Conservation (phyloP, 148 eudicot genomes). For the Cornus controversa region DNA sequence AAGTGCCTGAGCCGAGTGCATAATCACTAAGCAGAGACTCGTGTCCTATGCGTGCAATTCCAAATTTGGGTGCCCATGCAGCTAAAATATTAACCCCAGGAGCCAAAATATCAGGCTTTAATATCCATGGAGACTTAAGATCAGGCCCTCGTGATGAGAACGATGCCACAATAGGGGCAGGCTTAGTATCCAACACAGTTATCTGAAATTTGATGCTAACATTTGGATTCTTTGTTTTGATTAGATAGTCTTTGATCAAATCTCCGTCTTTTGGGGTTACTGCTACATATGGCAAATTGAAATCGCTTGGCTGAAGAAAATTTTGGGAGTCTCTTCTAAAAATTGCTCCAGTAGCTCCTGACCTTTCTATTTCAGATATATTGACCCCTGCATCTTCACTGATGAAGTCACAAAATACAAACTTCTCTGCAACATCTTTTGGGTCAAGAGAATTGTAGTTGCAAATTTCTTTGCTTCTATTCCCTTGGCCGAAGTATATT, state of each 20-base stretch:
- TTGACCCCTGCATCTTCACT: neutral
- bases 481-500: conserved; percentile 29
- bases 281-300: conserved; percentile 11
- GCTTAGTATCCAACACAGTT: conserved; percentile 10
- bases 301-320: conserved; percentile 5
- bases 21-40: neutral
- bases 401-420: conserved; percentile 19
- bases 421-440: conserved; percentile 22
- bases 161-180: conserved; percentile 19
- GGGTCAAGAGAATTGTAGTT: neutral
- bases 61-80: conserved; percentile 24
- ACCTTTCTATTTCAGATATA: neutral
- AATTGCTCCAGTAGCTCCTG: conserved; percentile 28
- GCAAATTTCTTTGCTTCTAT: conserved; percentile 23
- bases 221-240: neutral
- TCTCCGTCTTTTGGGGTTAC: conserved; percentile 18
- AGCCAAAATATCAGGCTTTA: conserved; percentile 35
- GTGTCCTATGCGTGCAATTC: neutral
- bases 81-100: conserved; percentile 31
- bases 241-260: conserved; percentile 15
- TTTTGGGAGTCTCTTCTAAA: neutral
- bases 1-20: conserved; percentile 18
- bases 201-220: conserved; percentile 17
- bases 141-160: conserved; percentile 26
- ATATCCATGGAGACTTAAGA: conserved; percentile 12